These are phyloP conservation scores for Graphiopsis chlorocephala DNA, from an alignment of 2,329 filamentous ascomycete genomes.

Conservation along the genomic window DNA sequence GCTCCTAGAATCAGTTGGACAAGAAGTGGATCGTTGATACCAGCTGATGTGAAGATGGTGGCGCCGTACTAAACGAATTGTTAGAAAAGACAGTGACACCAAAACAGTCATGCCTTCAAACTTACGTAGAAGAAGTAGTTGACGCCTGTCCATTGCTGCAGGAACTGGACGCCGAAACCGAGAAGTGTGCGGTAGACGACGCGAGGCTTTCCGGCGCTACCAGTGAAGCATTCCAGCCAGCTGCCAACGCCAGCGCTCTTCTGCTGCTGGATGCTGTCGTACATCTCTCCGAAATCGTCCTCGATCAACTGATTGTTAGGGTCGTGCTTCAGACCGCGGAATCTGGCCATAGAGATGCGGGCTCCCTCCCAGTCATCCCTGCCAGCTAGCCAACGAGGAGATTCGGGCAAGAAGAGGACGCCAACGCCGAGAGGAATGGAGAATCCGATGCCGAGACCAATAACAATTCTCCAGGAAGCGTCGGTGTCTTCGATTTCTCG, in stretches of 20 bases:
- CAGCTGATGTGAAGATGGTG: conserved; percentile 41
- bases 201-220: conserved; percentile 42
- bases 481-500: conserved; percentile 16
- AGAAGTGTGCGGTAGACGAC: conserved; percentile 47
- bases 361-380: conserved; percentile 41
- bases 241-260: conserved; percentile 33
- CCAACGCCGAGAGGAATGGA: conserved; percentile 35
- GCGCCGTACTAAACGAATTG: conserved; percentile 34
- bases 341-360: conserved; percentile 26
- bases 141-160: conserved; percentile 47
- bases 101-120: neutral
- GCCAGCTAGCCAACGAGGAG: conserved; percentile 34
- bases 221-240: conserved; percentile 39
- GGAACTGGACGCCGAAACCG: conserved; percentile 43
- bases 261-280: conserved; percentile 39
- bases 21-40: conserved; percentile 26
- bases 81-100: neutral
- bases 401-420: conserved; percentile 43
- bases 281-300: conserved; percentile 43
- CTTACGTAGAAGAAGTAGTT: conserved; percentile 40
- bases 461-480: conserved; percentile 45
- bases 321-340: conserved; percentile 39
- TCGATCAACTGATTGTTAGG: conserved; percentile 43
- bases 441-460: conserved; percentile 45
- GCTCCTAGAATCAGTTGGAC: conserved; percentile 43